Base-by-base conservation (phyloP, 2,329 filamentous ascomycete genomes). In the Hymenoscyphus fraxineus region DNA sequence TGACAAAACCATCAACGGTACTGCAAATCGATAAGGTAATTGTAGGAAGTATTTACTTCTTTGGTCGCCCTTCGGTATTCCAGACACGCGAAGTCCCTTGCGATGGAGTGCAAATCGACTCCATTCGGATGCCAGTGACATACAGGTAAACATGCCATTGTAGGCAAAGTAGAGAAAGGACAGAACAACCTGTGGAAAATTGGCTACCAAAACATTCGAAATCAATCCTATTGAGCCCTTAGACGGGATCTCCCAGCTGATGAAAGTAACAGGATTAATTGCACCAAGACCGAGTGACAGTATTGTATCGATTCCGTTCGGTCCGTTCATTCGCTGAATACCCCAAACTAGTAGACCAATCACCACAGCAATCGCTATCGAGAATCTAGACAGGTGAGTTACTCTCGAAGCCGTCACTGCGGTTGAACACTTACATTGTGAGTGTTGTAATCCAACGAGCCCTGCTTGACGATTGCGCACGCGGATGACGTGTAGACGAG, bases 1-100 rank as follows among this genome's bases (percentile, higher is more conserved):
- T 1, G 70, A 74, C 4, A 68, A 27, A 6, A 67, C 54, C 6
- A 77, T 62, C 1, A 78, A 64, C 1, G 76, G 72, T 16, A 59
- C 19, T n/a, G 58, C 70, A 65, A 76, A 79, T 61, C 66, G 68
- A 58, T 74, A 77, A 9, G 78, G 77, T 9, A 80, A 44, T 7
- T 71, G 71, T 13, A 78, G 72, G 40, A 68, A 77, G 58, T 75
- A 76, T 0, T 68, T 73, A 1, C 69, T 71, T 15, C 73, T 68
- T 59, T 78, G 77, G 1, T 55, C 31, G 9, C 68, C 71, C 1
- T 47, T 58, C 0, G 73, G 75, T 6, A 22, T 13, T 32, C 56
- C 65, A 6, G 71, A 73, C 4, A 78, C 75, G 22, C 76, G 71
- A 2, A 78, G 69, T 0, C 70, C 61, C 27, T 73, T 73, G 6